A percentile compares a stretch with the other conserved stretches of the same genome.
These are phyloP conservation scores for Zangia roseola DNA, from an alignment of 768 basidiomycete species.

Conservation along the genomic window DNA sequence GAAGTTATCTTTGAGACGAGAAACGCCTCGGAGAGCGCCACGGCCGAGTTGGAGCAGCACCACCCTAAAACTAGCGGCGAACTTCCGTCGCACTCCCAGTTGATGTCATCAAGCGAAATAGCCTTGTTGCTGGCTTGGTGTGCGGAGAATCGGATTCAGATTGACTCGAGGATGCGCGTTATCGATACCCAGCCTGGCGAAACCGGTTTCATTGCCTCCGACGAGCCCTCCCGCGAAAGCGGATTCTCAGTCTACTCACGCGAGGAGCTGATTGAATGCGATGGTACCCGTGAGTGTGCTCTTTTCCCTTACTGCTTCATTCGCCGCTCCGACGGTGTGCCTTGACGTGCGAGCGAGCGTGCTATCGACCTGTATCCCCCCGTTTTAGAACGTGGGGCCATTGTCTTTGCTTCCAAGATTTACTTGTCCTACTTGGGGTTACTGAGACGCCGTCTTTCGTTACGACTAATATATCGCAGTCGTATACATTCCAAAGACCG, in stretches of 20 bases:
- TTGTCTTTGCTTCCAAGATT: neutral
- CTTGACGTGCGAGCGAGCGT: constrained; percentile 1
- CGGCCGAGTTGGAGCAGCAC: too few species aligned
- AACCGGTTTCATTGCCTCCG: constrained; percentile 2
- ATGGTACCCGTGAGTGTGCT: constrained; percentile 27
- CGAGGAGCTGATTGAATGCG: constrained; percentile 21
- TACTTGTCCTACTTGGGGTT: neutral
- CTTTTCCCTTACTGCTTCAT: neutral
- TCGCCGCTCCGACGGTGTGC: neutral
- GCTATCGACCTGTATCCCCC: neutral
- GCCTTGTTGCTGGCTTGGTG: constrained; percentile 48
- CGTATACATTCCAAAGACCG: constrained; percentile 59
- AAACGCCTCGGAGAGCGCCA: constrained; percentile 21
- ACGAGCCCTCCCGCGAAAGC: constrained; percentile 10
- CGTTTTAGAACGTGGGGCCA: constrained; percentile 3
- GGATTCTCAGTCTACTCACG: constrained; percentile 25
- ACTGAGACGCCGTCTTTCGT: neutral
- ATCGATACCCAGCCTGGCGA: constrained; percentile 6
- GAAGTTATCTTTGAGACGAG: constrained; percentile 19
- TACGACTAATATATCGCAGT: constrained; percentile 40
- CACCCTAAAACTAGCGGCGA: constrained; percentile 1
- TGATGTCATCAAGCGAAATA: constrained; percentile 21
- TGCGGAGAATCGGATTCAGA: constrained; percentile 39
- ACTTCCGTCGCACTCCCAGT: neutral
- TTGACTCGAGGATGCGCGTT: constrained; percentile 47